Evolutionary conservation across 345 rosid species (phyloP).

Genomic region (Eucalyptus caleyi): DNA sequence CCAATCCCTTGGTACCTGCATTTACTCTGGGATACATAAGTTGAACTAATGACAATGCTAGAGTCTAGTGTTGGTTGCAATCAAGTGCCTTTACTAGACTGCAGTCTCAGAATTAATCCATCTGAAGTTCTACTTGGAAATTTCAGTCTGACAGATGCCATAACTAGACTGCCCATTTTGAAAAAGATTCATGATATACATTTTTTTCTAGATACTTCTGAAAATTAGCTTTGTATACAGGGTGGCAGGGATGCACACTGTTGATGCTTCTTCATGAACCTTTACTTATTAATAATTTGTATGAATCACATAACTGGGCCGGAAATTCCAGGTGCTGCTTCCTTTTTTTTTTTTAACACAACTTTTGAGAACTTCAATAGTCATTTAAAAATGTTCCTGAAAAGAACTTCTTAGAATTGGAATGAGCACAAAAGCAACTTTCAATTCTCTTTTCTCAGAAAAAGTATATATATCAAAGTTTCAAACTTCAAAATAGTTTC

Average conservation of each 20-base stretch:
- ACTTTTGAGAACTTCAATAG: background rate
- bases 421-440: background rate
- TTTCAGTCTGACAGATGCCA: background rate
- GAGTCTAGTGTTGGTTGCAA: background rate
- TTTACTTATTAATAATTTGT: background rate
- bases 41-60: background rate
- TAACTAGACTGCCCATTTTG: background rate
- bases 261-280: background rate
- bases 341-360: background rate
- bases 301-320: background rate
- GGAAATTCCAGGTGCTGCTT: background rate
- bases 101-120: background rate
- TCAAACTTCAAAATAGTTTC: background rate
- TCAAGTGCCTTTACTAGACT: background rate
- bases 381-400: background rate
- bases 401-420: background rate
- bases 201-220: background rate
- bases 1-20: constrained; percentile 80
- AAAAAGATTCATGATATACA: background rate
- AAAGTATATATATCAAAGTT: background rate
- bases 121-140: background rate
- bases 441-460: background rate
- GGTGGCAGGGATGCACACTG: background rate
- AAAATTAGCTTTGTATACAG: background rate
- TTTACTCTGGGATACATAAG: background rate